Conservation (phyloP, 805 yeast species). For the Brettanomyces sp. region DNA sequence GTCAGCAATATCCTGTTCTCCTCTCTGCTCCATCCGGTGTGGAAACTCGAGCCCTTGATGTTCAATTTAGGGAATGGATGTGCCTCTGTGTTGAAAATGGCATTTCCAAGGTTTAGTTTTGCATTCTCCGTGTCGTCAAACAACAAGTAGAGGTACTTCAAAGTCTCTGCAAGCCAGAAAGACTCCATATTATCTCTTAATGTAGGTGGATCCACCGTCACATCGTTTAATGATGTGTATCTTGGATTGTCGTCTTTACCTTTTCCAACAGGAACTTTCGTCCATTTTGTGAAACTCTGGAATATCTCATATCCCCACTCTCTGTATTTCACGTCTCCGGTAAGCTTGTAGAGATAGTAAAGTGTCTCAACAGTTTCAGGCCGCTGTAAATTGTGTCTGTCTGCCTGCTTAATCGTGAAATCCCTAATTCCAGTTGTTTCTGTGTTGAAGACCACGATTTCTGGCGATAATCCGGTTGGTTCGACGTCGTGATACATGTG, state of each 20-base stretch:
- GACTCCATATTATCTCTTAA: constrained; percentile 74
- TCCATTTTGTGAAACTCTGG: constrained; percentile 52
- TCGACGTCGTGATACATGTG: constrained; percentile 67
- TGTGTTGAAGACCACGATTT: constrained; percentile 74
- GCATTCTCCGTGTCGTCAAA: constrained; percentile 52
- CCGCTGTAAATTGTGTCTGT: constrained; percentile 79
- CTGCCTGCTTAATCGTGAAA: constrained; percentile 59
- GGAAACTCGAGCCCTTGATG: constrained; percentile 35
- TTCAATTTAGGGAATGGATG: constrained; percentile 81
- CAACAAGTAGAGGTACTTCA: constrained; percentile 72
- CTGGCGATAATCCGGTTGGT: constrained; percentile 77
- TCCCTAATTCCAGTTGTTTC: constrained; percentile 36
- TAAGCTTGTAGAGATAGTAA: constrained; percentile 68
- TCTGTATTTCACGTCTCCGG: constrained; percentile 73
- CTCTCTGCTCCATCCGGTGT: constrained; percentile 52
- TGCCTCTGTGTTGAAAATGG: constrained; percentile 87
- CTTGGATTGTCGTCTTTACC: constrained; percentile 35
- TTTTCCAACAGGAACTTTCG: constrained; percentile 36
- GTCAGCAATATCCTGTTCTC: background rate
- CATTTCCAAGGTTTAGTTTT: constrained; percentile 54
- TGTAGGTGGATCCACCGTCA: constrained; percentile 45
- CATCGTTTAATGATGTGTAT: constrained; percentile 61
- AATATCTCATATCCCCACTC: constrained; percentile 88
- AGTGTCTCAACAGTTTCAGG: constrained; percentile 92
- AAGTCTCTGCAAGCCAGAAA: constrained; percentile 90